A percentile compares a stretch with the other conserved stretches of the same genome.
phyloP scores from a whole-genome alignment of 2,329 filamentous ascomycete species.

The Epicoccum nigrum region DNA sequence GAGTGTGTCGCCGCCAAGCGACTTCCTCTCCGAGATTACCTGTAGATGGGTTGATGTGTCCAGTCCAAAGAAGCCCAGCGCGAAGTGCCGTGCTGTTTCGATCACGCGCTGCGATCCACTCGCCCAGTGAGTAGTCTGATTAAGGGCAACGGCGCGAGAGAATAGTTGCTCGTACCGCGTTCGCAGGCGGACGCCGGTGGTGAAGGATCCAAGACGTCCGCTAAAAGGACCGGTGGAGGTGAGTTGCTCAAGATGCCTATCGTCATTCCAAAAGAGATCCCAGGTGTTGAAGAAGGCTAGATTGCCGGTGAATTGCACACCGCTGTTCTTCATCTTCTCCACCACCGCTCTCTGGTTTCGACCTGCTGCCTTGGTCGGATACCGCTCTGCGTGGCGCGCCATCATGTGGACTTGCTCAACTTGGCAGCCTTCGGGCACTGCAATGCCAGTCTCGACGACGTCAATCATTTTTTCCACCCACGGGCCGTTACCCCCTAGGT shows the following conservation, averaged over 20 bases:
- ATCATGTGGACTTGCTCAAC: conserved; percentile 67
- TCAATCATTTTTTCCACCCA: conserved; percentile 59
- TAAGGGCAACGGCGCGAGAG: conserved; percentile 17
- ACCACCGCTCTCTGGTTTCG: conserved; percentile 56
- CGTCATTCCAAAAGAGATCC: conserved; percentile 59
- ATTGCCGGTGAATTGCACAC: conserved; percentile 54
- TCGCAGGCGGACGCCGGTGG: conserved; percentile 60
- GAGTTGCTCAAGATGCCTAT: conserved; percentile 58
- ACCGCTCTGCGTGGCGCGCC: conserved; percentile 64
- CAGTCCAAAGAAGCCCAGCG: conserved; percentile 60
- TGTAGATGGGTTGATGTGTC: conserved; percentile 55
- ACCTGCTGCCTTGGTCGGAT: conserved; percentile 60
- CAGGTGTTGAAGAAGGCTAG: conserved; percentile 61
- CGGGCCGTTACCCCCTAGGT: conserved; percentile 62
- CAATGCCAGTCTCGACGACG: conserved; percentile 50
- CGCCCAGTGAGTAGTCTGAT: conserved; percentile 56
- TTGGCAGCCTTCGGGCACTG: conserved; percentile 55
- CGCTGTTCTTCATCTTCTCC: conserved; percentile 52
- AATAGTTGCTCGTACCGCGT: conserved; percentile 60
- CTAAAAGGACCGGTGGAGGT: conserved; percentile 63
- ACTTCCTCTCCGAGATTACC: conserved; percentile 59
- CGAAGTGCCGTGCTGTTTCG: conserved; percentile 63
- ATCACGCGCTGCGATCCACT: conserved; percentile 61
- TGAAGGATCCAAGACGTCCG: conserved; percentile 60
- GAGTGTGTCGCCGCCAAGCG: conserved; percentile 60